Base-by-base conservation (phyloP, 768 basidiomycete species). In the Lactarius psammicola region DNA sequence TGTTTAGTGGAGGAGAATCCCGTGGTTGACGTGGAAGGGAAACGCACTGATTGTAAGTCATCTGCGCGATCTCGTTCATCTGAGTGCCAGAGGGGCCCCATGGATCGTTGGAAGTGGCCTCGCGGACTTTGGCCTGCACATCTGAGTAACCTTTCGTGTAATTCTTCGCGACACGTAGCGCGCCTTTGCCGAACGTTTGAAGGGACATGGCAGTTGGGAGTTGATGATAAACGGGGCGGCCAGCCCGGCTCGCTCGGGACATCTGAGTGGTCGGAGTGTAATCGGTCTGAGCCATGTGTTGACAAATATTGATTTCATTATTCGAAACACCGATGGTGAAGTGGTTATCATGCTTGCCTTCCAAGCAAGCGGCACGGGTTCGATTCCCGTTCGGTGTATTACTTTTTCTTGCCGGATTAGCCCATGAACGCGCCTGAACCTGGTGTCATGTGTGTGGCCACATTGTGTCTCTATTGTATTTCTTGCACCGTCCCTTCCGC, bases 41-140 rank as follows among this genome's bases (percentile, higher is more conserved):
- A 36, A 82, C 90, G 74, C 71, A 95, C 95, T 97, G 96, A 78
- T 97, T 97, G 77, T 93, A 98, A 18, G 94, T 95, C 78, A 98
- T 75, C 75, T 97, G 94, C 0, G 96, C 96, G 70, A 99, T 86
- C 79, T 98, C 96, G 80, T 97, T 97, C 97, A 99, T 98, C 81
- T 96, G 95, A 1, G 94, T 93, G 6, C 96, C 95, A 9, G 91
- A 92, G 5, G 96, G 96, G 0, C 96, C 96, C 94, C 95, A 97
- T 11, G 96, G 93, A 75, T 98, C 96, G 79, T 98, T 98, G 28
- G 92, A 94, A 20, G 95, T 98, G 44, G 95, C 93, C 80, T 96
- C 95, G 67, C 95, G 86, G 67, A 98, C 93, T 77, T 98, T 98
- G 51, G 92, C 87, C 78, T 98, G 94, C 0, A 89, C 88, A 67